phyloP scores from a whole-genome alignment of 306 rosid genomes.

The Corylus avellana region DNA sequence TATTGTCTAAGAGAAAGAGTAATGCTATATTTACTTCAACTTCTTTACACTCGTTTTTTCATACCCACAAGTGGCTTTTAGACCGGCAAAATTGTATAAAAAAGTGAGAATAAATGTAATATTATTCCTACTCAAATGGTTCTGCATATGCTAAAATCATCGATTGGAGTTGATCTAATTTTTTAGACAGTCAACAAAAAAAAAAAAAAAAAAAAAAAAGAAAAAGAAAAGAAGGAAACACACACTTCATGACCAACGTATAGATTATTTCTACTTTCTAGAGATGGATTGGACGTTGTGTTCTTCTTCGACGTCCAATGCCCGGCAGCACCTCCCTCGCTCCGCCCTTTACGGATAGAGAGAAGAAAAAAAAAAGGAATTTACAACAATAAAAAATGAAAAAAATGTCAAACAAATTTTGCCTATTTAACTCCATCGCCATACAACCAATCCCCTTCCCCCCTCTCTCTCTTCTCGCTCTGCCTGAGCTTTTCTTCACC shows the following conservation, averaged over 20 bases:
- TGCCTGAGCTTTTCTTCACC: conserved; percentile 27
- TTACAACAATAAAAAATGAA: neutral
- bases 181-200: no score
- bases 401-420: conserved; percentile 37
- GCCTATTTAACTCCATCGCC: conserved; percentile 56
- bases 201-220: neutral
- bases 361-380: neutral
- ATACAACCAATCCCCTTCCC: conserved; percentile 40
- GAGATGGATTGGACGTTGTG: conserved; percentile 27
- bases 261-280: conserved; percentile 14
- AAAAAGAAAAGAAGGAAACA: neutral
- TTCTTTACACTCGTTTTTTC: no score
- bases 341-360: conserved; percentile 62
- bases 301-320: conserved; percentile 59
- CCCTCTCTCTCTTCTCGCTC: neutral
- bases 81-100: no score
- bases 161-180: no score
- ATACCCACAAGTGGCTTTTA: no score
- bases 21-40: no score
- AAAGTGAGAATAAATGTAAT: no score
- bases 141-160: no score
- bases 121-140: no score
- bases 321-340: conserved; percentile 52
- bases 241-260: neutral
- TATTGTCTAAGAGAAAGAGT: no score